Evolutionary conservation across 2,329 filamentous ascomycete species (phyloP).

Genomic region (Penicillium frequentans): DNA sequence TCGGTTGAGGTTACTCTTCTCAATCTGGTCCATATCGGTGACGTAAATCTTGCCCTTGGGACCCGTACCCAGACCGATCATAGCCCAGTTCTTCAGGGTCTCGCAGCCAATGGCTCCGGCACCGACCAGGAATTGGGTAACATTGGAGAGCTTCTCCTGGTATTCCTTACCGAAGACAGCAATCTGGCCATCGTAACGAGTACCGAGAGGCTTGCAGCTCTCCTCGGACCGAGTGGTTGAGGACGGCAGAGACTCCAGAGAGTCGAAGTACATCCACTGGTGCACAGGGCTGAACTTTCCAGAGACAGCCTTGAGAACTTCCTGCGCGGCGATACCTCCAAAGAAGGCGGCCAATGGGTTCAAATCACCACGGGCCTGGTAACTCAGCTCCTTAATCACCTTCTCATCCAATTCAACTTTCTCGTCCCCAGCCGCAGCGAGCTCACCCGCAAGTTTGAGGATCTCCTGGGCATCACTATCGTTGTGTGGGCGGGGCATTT

Average conservation of each 20-base stretch:
- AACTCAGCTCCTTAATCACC: conserved; percentile 87
- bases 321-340: conserved; percentile 88
- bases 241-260: conserved; percentile 87
- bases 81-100: conserved; percentile 99
- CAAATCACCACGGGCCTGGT: conserved; percentile 88
- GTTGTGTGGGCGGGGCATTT: conserved; percentile 79
- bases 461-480: conserved; percentile 79
- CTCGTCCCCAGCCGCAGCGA: conserved; percentile 66
- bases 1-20: conserved; percentile 97
- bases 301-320: conserved; percentile 93
- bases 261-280: conserved; percentile 98
- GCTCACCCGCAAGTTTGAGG: conserved; percentile 69
- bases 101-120: conserved; percentile 97
- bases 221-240: conserved; percentile 76
- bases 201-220: conserved; percentile 79
- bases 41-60: conserved; percentile 86
- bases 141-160: conserved; percentile 88
- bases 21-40: conserved; percentile 97
- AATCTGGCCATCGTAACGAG: conserved; percentile 94
- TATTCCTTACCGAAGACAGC: conserved; percentile 92
- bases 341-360: conserved; percentile 94
- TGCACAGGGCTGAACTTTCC: conserved; percentile 96
- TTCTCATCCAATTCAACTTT: conserved; percentile 88
- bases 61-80: conserved; percentile 92
- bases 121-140: conserved; percentile 91